Evolutionary conservation across 1,139 yeast species (phyloP).

Genomic region (Candida pseudocylindracea): DNA sequence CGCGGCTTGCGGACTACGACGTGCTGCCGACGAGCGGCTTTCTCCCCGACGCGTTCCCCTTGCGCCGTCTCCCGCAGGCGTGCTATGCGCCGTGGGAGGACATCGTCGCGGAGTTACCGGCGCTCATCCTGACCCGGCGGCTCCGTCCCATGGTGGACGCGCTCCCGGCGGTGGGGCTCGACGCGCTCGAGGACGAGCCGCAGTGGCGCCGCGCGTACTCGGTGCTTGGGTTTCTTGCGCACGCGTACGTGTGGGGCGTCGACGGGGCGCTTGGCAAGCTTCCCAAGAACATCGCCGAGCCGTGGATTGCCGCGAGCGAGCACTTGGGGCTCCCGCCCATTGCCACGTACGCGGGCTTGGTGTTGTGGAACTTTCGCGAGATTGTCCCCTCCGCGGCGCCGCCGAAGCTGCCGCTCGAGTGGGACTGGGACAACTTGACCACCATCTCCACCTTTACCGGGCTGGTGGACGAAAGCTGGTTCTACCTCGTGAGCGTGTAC

Average conservation of each 20-base stretch:
- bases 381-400: conserved; percentile 20
- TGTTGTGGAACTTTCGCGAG: conserved; percentile 70
- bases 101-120: conserved; percentile 42
- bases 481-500: conserved; percentile 68
- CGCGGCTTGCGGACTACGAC: conserved; percentile 17
- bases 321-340: conserved; percentile 60
- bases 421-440: conserved; percentile 46
- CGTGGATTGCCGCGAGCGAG: conserved; percentile 37
- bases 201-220: conserved; percentile 67
- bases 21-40: conserved; percentile 57
- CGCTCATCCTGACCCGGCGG: conserved; percentile 42
- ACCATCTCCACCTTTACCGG: conserved; percentile 80
- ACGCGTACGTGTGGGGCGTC: conserved; percentile 79
- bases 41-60: conserved; percentile 48
- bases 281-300: conserved; percentile 51
- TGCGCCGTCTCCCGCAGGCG: conserved; percentile 29
- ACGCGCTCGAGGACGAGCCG: conserved; percentile 15
- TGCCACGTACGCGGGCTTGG: conserved; percentile 70
- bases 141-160: conserved; percentile 35
- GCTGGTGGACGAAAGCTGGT: conserved; percentile 83
- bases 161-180: conserved; percentile 28
- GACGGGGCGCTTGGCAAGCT: conserved; percentile 10
- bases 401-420: conserved; percentile 8
- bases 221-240: conserved; percentile 55
- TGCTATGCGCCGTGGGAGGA: conserved; percentile 68